These are phyloP conservation scores for Petasospora rhodanensis DNA, from an alignment of 1,139 yeast genomes.

Conservation along the genomic window DNA sequence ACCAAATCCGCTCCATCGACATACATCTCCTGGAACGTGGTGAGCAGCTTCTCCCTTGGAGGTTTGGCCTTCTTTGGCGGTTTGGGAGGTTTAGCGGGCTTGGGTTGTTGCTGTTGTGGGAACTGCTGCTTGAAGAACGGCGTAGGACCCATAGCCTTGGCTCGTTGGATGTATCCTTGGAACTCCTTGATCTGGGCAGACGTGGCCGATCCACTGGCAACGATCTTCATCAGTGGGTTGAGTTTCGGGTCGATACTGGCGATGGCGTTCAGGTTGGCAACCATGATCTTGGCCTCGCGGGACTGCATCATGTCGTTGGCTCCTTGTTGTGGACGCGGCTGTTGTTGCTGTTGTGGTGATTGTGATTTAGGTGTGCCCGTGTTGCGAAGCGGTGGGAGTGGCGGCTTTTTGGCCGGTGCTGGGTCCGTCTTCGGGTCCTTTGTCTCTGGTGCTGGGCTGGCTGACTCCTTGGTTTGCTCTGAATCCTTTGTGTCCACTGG, in stretches of 20 bases:
- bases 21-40: slow-evolving; percentile 74
- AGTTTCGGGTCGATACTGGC: slow-evolving; percentile 70
- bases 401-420: not conserved
- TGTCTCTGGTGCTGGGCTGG: slow-evolving; percentile 1
- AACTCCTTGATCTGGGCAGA: slow-evolving; percentile 68
- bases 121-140: slow-evolving; percentile 26
- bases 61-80: slow-evolving; percentile 27
- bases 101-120: slow-evolving; percentile 18
- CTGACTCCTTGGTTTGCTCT: too few species aligned
- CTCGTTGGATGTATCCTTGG: slow-evolving; percentile 73
- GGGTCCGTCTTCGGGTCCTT: too few species aligned
- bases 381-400: slow-evolving; percentile 8
- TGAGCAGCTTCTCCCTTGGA: slow-evolving; percentile 39
- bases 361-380: slow-evolving; percentile 5
- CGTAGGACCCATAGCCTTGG: slow-evolving; percentile 67
- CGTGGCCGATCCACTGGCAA: slow-evolving; percentile 76
- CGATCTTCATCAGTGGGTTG: slow-evolving; percentile 70
- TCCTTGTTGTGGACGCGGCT: slow-evolving; percentile 15
- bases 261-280: slow-evolving; percentile 73
- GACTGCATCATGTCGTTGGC: slow-evolving; percentile 46
- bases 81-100: slow-evolving; percentile 25
- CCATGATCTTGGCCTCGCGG: slow-evolving; percentile 72
- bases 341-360: slow-evolving; percentile 11
- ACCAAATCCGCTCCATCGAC: slow-evolving; percentile 66
- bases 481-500: too few species aligned